These are phyloP conservation scores for Geotrichum cucujoidarum DNA, from an alignment of 1,139 yeast species.

Conservation along the genomic window DNA sequence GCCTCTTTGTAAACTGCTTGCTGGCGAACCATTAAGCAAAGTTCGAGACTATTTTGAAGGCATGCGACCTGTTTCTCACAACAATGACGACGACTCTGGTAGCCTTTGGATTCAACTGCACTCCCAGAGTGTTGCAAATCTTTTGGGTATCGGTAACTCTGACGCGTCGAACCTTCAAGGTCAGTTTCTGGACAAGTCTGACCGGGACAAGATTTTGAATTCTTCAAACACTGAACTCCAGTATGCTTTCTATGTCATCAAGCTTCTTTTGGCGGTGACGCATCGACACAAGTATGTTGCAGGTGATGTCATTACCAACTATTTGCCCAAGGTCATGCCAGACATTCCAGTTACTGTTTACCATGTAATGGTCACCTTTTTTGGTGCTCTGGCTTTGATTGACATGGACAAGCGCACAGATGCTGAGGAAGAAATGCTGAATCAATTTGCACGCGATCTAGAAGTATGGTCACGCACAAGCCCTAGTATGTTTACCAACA, in stretches of 20 bases:
- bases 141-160: slow-evolving; percentile 27
- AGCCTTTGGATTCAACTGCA: slow-evolving; percentile 33
- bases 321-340: slow-evolving; percentile 27
- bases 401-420: slow-evolving; percentile 26
- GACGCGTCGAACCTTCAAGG: slow-evolving; percentile 30
- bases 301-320: slow-evolving; percentile 27
- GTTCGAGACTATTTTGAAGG: slow-evolving; percentile 29
- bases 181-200: slow-evolving; percentile 23
- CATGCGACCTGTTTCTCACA: slow-evolving; percentile 28
- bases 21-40: slow-evolving; percentile 31
- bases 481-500: slow-evolving; percentile 41
- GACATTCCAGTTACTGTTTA: slow-evolving; percentile 30
- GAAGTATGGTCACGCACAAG: slow-evolving; percentile 39
- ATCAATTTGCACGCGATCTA: slow-evolving; percentile 31
- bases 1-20: slow-evolving; percentile 32
- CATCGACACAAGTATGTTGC: slow-evolving; percentile 29
- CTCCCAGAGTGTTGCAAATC: slow-evolving; percentile 27
- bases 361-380: slow-evolving; percentile 32
- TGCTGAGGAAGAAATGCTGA: slow-evolving; percentile 23
- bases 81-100: slow-evolving; percentile 27
- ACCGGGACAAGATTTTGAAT: slow-evolving; percentile 18
- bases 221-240: slow-evolving; percentile 23
- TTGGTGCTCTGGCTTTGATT: slow-evolving; percentile 31
- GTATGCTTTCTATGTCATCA: slow-evolving; percentile 29
- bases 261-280: slow-evolving; percentile 28